Evolutionary conservation across 331 rosid species (phyloP).

Genomic region (Pyrus hybrid): DNA sequence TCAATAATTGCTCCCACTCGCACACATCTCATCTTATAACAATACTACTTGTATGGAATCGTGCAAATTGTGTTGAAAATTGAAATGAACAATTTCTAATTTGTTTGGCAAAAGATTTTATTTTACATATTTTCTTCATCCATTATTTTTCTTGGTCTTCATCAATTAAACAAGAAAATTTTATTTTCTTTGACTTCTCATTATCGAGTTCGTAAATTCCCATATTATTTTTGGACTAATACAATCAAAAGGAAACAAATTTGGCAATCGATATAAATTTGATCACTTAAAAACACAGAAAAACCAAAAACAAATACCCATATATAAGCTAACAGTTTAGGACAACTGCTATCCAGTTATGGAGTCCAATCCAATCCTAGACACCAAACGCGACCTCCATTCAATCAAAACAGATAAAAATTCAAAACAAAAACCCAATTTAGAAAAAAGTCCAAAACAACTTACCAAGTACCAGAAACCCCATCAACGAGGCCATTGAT

Average conservation of each 20-base stretch:
- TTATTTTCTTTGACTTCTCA: not conserved
- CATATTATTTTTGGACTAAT: not conserved
- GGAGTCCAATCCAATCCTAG: no score
- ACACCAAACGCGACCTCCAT: no score
- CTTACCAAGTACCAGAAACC: constrained; percentile 81
- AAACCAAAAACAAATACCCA: not conserved
- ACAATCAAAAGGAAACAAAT: not conserved
- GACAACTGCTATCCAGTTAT: no score
- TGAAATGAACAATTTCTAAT: not conserved
- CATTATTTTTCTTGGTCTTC: not conserved
- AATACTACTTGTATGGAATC: not conserved
- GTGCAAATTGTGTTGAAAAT: not conserved
- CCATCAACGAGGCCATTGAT: constrained; percentile 96
- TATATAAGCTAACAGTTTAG: no score
- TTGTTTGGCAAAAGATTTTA: not conserved
- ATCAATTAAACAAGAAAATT: not conserved
- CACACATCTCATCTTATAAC: not conserved
- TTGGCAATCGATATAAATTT: not conserved
- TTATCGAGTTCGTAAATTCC: not conserved
- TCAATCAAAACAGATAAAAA: not conserved
- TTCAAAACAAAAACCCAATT: not conserved
- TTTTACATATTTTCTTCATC: not conserved
- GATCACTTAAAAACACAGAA: not conserved
- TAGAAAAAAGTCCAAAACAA: not conserved
- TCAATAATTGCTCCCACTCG: not conserved